Conservation (phyloP, 495 filamentous ascomycete species). For the Bacidia gigantensis region DNA sequence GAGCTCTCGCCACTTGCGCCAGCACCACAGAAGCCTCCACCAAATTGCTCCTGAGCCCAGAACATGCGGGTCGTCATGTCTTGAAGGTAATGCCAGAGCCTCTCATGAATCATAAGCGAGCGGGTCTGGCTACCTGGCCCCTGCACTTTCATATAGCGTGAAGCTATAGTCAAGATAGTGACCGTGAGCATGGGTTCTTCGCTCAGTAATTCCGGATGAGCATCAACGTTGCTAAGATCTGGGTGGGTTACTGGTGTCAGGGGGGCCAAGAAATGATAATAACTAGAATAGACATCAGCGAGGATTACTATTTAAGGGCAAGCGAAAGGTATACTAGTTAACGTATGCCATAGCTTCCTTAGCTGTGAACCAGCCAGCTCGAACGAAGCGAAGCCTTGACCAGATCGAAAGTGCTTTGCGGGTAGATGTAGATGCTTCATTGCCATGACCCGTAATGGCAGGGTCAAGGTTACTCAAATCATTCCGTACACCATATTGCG, state of each 20-base stretch:
- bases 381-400: conserved; percentile 82
- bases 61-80: conserved; percentile 89
- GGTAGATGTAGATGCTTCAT: not conserved
- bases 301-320: not conserved
- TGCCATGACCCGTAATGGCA: conserved; percentile 14
- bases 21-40: conserved; percentile 71
- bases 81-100: conserved; percentile 87
- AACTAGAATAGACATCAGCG: conserved; percentile 36
- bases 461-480: conserved; percentile 14
- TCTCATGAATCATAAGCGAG: conserved; percentile 82
- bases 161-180: conserved; percentile 80
- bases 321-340: conserved; percentile 51
- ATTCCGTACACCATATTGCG: conserved; percentile 6
- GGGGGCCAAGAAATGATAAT: conserved; percentile 77
- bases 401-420: conserved; percentile 58
- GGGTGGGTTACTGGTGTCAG: conserved; percentile 84
- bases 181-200: conserved; percentile 87
- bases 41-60: conserved; percentile 92
- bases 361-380: conserved; percentile 91
- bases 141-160: conserved; percentile 64
- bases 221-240: conserved; percentile 59
- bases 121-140: conserved; percentile 73
- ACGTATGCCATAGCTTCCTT: conserved; percentile 86
- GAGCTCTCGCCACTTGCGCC: conserved; percentile 43
- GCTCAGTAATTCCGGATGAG: conserved; percentile 62